Base-by-base conservation (phyloP, 495 filamentous ascomycete genomes). In the Jackrogersella multiformis region DNA sequence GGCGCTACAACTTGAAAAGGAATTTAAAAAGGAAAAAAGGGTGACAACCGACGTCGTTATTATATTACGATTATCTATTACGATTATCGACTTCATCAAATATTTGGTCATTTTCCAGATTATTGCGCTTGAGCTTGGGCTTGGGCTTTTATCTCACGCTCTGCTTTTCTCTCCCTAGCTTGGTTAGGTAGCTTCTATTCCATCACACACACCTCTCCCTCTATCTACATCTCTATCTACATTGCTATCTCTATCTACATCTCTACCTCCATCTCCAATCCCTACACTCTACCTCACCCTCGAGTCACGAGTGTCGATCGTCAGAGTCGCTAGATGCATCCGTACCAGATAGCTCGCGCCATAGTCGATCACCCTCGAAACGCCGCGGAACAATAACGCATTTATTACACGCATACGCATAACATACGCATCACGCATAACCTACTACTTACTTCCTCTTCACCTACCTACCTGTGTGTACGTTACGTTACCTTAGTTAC, bases 351-450 rank as follows among this genome's bases (percentile, higher is more conserved):
- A 62, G 44, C 56, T 32, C 23, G 52, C 67, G 44, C 61, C 61
- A 58, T 70, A 56, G 56, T 61, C 67, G 61, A 70, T 53, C 56
- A 53, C 36, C 61, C 61, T 70, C 67, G 56, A 56, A 51, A 65
- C 52, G 56, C 53, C 67, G 61, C 61, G 44, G 52, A 70, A 53
- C 71, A 68, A 67, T 66, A 66, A 69, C 42, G 42, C 21, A 26
- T n/a, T n/a, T n/a, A n/a, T 26, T 49, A 32, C 57, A 30, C 49
- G 23, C 39, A 56, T 63, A 69, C 54, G 24, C 39, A 65, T 52
- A 53, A 21, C 41, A 38, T 59, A 60, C 49, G 26, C 24, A 6
- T 9, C 15, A 15, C 56, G 48, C 57, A 46, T 72, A 15, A 62
- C 64, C 58, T 71, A 63, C 62, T 7, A 2, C 12, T 2, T 2